Conservation (phyloP, 2,329 filamentous ascomycete species). For the Epichloe amarillans region DNA sequence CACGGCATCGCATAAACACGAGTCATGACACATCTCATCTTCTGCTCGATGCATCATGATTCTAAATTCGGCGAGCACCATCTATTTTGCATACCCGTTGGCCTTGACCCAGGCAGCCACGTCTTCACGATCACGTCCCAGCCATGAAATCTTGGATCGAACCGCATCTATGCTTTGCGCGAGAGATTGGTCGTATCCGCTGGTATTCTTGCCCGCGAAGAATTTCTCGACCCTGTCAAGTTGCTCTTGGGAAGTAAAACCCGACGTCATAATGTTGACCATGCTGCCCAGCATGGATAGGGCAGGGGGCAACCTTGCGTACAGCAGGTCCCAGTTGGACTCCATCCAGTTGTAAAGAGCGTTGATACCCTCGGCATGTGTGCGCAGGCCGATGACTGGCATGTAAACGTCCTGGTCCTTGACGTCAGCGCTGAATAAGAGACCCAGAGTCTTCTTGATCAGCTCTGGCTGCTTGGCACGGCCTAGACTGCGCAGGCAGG, state of each 20-base stretch:
- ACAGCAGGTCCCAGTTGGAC: slow-evolving; percentile 75
- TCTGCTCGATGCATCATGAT: neutral
- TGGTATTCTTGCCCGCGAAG: slow-evolving; percentile 71
- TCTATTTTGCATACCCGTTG: slow-evolving; percentile 10
- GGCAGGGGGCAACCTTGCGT: slow-evolving; percentile 71
- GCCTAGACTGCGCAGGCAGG: slow-evolving; percentile 71
- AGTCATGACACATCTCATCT: neutral
- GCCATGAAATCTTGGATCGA: slow-evolving; percentile 50
- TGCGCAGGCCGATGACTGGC: slow-evolving; percentile 65
- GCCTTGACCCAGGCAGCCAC: slow-evolving; percentile 14
- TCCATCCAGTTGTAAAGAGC: slow-evolving; percentile 75
- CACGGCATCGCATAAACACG: too few relatives aligned
- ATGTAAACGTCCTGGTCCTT: slow-evolving; percentile 94
- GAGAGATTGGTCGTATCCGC: slow-evolving; percentile 71
- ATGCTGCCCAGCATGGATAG: slow-evolving; percentile 76
- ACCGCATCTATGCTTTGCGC: slow-evolving; percentile 84
- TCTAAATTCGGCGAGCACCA: neutral
- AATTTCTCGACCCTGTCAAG: slow-evolving; percentile 64
- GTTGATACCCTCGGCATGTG: slow-evolving; percentile 63
- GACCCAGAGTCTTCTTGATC: slow-evolving; percentile 64
- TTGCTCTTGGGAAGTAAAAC: slow-evolving; percentile 68
- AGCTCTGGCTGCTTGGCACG: slow-evolving; percentile 65
- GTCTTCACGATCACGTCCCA: slow-evolving; percentile 13
- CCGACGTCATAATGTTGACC: slow-evolving; percentile 67
- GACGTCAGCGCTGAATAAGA: slow-evolving; percentile 68